Conservation (phyloP, 306 rosid species). For the Styphnolobium japonicum region DNA sequence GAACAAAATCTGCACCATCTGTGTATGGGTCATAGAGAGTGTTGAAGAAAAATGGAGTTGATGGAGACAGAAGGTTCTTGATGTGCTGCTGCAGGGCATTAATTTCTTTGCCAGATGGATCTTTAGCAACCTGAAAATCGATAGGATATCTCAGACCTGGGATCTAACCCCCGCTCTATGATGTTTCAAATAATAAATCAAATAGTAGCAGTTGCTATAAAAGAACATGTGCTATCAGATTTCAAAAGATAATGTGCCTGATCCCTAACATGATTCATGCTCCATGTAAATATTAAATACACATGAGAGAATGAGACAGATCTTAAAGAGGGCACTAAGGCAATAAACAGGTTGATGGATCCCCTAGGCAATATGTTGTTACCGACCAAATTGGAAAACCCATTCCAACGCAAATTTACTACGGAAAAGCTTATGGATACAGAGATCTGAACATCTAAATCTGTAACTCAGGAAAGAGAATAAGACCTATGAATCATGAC, state of each 20-base stretch:
- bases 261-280: neutral
- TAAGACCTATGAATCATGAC: neutral
- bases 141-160: neutral
- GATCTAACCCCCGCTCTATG: neutral
- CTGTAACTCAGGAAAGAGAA: neutral
- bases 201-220: neutral
- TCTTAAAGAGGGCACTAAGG: neutral
- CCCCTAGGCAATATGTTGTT: neutral
- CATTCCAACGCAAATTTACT: neutral
- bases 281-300: neutral
- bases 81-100: conserved; percentile 80
- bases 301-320: neutral
- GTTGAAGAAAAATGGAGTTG: conserved; percentile 83
- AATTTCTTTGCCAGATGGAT: conserved; percentile 73
- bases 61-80: conserved; percentile 67
- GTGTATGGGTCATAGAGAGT: conserved; percentile 85
- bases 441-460: neutral
- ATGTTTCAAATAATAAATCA: neutral
- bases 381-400: neutral
- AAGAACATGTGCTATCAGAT: neutral
- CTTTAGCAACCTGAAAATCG: conserved; percentile 67
- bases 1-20: conserved; percentile 79
- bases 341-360: no score
- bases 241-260: neutral
- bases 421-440: neutral